phyloP scores from a whole-genome alignment of 768 basidiomycete species.

The Naematelia encephala region DNA sequence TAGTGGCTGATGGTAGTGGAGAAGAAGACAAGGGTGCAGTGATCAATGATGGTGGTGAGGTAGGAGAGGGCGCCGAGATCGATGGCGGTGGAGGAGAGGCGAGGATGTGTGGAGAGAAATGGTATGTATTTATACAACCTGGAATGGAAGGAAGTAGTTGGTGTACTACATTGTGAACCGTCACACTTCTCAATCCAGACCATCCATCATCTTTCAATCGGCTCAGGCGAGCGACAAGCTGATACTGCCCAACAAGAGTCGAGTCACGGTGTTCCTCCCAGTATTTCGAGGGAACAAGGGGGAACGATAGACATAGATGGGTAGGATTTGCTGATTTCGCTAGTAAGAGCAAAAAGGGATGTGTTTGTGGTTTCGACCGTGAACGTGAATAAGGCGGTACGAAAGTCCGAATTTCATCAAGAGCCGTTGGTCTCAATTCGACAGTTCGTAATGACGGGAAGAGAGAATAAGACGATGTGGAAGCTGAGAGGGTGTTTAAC shows the following conservation, averaged over 20 bases:
- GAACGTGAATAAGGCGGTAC: background rate
- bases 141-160: slow-evolving; percentile 26
- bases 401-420: slow-evolving; percentile 20
- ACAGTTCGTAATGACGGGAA: slow-evolving; percentile 10
- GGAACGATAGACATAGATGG: slow-evolving; percentile 24
- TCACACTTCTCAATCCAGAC: slow-evolving; percentile 9
- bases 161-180: slow-evolving; percentile 26
- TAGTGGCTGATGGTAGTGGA: background rate
- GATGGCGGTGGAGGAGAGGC: background rate
- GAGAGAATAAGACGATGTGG: background rate
- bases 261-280: slow-evolving; percentile 27
- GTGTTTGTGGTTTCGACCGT: slow-evolving; percentile 11
- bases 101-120: slow-evolving; percentile 20
- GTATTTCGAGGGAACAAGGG: slow-evolving; percentile 9
- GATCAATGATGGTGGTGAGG: slow-evolving; percentile 6
- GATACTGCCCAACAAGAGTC: slow-evolving; percentile 18
- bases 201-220: slow-evolving; percentile 10
- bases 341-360: slow-evolving; percentile 18
- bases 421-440: slow-evolving; percentile 12
- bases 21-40: background rate
- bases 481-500: slow-evolving; percentile 7
- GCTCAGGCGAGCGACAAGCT: slow-evolving; percentile 16
- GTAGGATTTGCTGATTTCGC: slow-evolving; percentile 3
- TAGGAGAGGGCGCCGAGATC: too few species aligned
- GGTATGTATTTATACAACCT: slow-evolving; percentile 19